phyloP scores from a whole-genome alignment of 495 filamentous ascomycete species.

The Hyaloscypha bicolor region DNA sequence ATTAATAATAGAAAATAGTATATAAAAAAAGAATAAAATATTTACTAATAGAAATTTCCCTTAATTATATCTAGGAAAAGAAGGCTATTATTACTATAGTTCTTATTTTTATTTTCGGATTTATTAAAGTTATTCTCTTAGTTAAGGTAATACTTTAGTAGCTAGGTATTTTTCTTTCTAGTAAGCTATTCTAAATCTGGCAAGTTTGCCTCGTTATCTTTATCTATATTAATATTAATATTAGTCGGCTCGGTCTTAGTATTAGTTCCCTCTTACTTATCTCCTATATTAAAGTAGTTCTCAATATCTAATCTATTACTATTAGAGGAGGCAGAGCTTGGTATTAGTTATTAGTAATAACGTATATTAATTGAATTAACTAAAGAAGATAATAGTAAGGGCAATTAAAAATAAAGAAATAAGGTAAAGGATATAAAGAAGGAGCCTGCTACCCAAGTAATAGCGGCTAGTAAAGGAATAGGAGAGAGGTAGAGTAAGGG shows the following conservation, averaged over 20 bases:
- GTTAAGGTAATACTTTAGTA: constrained; percentile 42
- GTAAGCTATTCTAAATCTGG: constrained; percentile 19
- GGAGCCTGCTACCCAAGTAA: too few relatives aligned
- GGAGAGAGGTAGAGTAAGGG: too few relatives aligned
- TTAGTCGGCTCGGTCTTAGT: constrained; percentile 16
- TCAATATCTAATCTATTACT: constrained; percentile 24
- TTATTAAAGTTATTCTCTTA: constrained; percentile 40
- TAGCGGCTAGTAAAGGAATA: too few relatives aligned
- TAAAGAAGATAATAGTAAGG: too few relatives aligned
- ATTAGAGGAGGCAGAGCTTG: constrained; percentile 16
- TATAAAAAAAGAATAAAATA: constrained; percentile 27
- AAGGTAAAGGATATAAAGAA: too few relatives aligned
- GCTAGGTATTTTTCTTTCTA: constrained; percentile 36
- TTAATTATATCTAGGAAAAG: constrained; percentile 34
- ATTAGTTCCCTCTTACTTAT: constrained; percentile 20
- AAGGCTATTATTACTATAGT: constrained; percentile 38
- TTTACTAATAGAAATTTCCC: constrained; percentile 28
- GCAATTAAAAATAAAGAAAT: too few relatives aligned
- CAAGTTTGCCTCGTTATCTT: constrained; percentile 21
- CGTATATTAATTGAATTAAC: constrained; percentile 21
- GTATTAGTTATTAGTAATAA: constrained; percentile 18
- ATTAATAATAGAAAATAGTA: constrained; percentile 17
- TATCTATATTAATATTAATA: not conserved
- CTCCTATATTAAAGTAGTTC: constrained; percentile 24
- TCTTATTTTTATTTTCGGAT: constrained; percentile 38